Conservation (phyloP, 495 filamentous ascomycete species). For the Echria macrotheca region DNA sequence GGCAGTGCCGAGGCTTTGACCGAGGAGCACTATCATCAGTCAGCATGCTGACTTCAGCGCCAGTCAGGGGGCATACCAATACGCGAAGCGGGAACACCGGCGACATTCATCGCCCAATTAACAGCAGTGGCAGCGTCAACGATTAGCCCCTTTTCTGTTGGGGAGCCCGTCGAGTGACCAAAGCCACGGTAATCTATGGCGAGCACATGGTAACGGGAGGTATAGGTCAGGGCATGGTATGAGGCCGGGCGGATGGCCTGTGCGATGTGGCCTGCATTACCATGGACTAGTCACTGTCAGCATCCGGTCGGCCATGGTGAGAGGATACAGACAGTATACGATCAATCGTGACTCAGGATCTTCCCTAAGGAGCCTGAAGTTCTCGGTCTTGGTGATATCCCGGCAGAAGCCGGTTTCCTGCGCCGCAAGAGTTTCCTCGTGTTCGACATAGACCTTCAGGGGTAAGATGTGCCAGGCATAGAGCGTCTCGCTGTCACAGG, state of each 20-base stretch:
- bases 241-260: conserved; percentile 56
- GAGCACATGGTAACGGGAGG: conserved; percentile 53
- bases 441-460: conserved; percentile 53
- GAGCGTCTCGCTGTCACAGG: conserved; percentile 50
- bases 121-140: conserved; percentile 68
- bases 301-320: conserved; percentile 5
- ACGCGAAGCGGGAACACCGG: conserved; percentile 57
- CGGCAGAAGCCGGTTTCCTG: conserved; percentile 46
- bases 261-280: conserved; percentile 60
- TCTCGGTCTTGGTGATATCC: conserved; percentile 49
- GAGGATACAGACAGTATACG: conserved; percentile 44
- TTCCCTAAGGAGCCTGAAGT: conserved; percentile 56
- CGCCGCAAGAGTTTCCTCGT: conserved; percentile 46
- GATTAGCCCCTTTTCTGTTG: conserved; percentile 77
- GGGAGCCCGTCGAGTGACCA: conserved; percentile 71
- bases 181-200: conserved; percentile 88
- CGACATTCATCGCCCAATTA: conserved; percentile 62
- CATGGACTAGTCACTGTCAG: conserved; percentile 31
- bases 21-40: too few species aligned
- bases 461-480: conserved; percentile 73
- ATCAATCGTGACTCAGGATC: conserved; percentile 57
- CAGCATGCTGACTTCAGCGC: too few species aligned
- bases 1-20: conserved; percentile 86
- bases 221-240: conserved; percentile 58
- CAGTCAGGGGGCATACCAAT: too few species aligned